Evolutionary conservation across 768 basidiomycete genomes (phyloP).

Genomic region (Termitomyces sp.): DNA sequence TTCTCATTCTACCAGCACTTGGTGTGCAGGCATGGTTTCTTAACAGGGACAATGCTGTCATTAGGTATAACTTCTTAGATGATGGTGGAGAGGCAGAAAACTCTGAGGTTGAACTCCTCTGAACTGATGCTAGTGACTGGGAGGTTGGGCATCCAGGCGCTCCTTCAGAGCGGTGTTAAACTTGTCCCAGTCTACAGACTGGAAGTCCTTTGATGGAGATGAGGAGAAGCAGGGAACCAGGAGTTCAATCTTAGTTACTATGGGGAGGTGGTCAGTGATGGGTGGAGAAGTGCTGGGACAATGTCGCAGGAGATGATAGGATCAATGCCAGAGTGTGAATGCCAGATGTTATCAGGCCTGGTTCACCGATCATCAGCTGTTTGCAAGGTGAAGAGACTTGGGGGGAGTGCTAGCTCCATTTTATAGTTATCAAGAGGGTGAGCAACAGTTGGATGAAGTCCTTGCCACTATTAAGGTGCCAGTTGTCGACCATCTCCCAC

Average conservation of each 20-base stretch:
- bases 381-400: not conserved
- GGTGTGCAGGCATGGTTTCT: slow-evolving; percentile 10
- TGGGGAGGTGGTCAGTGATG: slow-evolving; percentile 30
- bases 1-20: slow-evolving; percentile 21
- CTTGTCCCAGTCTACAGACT: too few species aligned
- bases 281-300: slow-evolving; percentile 5
- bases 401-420: slow-evolving; percentile 2
- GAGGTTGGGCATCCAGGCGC: not conserved
- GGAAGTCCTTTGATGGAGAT: slow-evolving; percentile 16
- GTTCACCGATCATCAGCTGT: not conserved
- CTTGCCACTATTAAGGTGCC: not conserved
- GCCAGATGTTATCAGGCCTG: slow-evolving; percentile 4
- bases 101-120: not conserved
- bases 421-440: not conserved
- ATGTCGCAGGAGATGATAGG: not conserved
- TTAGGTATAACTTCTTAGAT: slow-evolving; percentile 7
- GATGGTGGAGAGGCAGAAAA: not conserved
- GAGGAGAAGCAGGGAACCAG: not conserved
- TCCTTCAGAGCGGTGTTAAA: slow-evolving; percentile 13
- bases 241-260: slow-evolving; percentile 22
- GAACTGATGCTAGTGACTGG: not conserved
- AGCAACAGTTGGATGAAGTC: not conserved
- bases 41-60: not conserved
- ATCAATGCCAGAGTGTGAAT: not conserved
- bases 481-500: slow-evolving; percentile 4